Percentiles rank a stretch among this genome's conserved stretches.
These are phyloP conservation scores for Penicillium atrosanguineum DNA, from an alignment of 495 filamentous ascomycete genomes.

Conservation along the genomic window DNA sequence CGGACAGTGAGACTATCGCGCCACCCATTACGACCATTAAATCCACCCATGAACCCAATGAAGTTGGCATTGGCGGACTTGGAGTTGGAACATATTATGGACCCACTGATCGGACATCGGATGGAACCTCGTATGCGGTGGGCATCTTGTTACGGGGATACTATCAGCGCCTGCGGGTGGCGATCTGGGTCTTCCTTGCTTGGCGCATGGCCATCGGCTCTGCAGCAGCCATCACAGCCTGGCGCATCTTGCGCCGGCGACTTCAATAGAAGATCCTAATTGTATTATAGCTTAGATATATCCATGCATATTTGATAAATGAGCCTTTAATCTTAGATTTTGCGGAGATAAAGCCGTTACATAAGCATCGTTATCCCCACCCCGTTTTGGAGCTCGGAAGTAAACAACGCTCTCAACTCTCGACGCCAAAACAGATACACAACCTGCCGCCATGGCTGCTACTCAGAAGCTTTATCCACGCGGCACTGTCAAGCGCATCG, in stretches of 20 bases:
- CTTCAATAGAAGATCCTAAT: neutral
- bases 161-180: conserved; percentile 59
- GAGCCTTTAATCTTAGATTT: neutral
- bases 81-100: conserved; percentile 47
- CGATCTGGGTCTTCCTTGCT: conserved; percentile 51
- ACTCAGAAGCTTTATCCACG: conserved; percentile 78
- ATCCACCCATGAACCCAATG: conserved; percentile 32
- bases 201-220: conserved; percentile 39
- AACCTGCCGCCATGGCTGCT: conserved; percentile 34
- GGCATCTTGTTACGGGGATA: conserved; percentile 68
- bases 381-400: neutral
- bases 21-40: conserved; percentile 29
- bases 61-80: conserved; percentile 46
- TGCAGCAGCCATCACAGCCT: conserved; percentile 28
- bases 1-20: conserved; percentile 44
- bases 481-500: conserved; percentile 77
- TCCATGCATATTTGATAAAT: neutral
- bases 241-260: conserved; percentile 29
- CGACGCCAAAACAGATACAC: neutral
- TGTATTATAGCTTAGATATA: neutral
- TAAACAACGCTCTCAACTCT: conserved; percentile 12
- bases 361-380: neutral
- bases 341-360: neutral
- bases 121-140: conserved; percentile 47
- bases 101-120: conserved; percentile 22